Evolutionary conservation across 2,329 filamentous ascomycete species (phyloP).

Genomic region (Pseudogymnoascus sp.): DNA sequence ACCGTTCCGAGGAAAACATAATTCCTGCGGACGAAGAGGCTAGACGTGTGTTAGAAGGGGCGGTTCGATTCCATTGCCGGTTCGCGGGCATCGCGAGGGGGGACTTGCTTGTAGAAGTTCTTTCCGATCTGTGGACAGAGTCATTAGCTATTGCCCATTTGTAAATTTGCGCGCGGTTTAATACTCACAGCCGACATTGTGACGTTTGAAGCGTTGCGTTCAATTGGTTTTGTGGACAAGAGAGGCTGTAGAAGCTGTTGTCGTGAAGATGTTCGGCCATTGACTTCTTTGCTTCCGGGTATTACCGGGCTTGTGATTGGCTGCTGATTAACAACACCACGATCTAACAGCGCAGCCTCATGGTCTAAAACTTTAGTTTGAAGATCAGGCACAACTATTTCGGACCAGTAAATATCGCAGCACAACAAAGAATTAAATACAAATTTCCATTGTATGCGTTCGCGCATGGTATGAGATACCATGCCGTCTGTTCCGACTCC

Average conservation of each 20-base stretch:
- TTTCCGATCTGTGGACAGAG: constrained; percentile 27
- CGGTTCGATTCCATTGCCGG: constrained; percentile 1
- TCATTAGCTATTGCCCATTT: constrained; percentile 19
- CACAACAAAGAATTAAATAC: background rate
- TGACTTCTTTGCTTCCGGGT: constrained; percentile 13
- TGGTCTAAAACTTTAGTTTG: background rate
- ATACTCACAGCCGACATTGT: constrained; percentile 29
- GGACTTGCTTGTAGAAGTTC: constrained; percentile 31
- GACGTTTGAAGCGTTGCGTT: constrained; percentile 18
- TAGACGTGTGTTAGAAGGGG: constrained; percentile 36
- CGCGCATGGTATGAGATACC: constrained; percentile 13
- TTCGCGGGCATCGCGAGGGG: constrained; percentile 14
- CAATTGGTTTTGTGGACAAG: constrained; percentile 16
- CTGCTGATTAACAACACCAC: constrained; percentile 10
- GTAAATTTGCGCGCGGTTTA: background rate
- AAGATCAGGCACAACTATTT: constrained; percentile 4
- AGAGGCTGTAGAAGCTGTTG: constrained; percentile 17
- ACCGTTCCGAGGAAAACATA: constrained; percentile 79
- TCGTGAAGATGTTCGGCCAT: constrained; percentile 20
- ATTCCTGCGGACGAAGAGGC: constrained; percentile 81
- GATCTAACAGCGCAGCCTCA: background rate
- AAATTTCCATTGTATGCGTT: background rate
- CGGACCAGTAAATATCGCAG: background rate
- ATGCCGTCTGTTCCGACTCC: constrained; percentile 38
- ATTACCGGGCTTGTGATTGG: constrained; percentile 20